Evolutionary conservation across 1,284 basidiomycete genomes (phyloP).

Genomic region (Sphaerobolus stellatus): DNA sequence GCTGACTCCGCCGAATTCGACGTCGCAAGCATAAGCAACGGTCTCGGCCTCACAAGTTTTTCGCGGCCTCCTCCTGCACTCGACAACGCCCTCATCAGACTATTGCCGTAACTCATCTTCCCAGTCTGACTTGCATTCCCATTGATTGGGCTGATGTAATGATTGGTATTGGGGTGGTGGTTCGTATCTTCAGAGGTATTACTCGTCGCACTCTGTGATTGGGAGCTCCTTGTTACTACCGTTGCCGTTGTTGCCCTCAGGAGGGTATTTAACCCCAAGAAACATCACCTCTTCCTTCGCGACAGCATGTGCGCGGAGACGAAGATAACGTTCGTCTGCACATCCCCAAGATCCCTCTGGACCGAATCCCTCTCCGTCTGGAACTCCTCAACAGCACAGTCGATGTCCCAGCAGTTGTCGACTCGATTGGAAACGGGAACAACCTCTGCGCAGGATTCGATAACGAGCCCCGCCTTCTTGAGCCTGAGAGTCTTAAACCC

Average conservation of each 20-base stretch:
- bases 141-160: too few species aligned
- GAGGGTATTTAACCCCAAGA: constrained; percentile 34
- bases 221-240: constrained; percentile 62
- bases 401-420: constrained; percentile 49
- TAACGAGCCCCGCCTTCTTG: constrained; percentile 12
- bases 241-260: constrained; percentile 44
- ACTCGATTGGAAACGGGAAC: too few species aligned
- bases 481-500: constrained; percentile 11
- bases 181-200: too few species aligned
- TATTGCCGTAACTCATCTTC: too few species aligned
- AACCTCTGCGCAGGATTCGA: constrained; percentile 20
- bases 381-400: constrained; percentile 71
- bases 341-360: constrained; percentile 66
- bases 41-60: too few species aligned
- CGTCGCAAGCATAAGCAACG: too few species aligned
- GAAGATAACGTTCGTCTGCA: constrained; percentile 63
- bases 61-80: too few species aligned
- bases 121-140: too few species aligned
- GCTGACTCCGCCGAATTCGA: too few species aligned
- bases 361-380: constrained; percentile 64
- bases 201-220: too few species aligned
- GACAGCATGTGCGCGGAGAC: constrained; percentile 59
- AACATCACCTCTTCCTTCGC: constrained; percentile 64
- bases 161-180: too few species aligned
- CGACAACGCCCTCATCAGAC: too few species aligned